Evolutionary conservation across 2,329 filamentous ascomycete genomes (phyloP).

Genomic region (Chaetomium sp.): DNA sequence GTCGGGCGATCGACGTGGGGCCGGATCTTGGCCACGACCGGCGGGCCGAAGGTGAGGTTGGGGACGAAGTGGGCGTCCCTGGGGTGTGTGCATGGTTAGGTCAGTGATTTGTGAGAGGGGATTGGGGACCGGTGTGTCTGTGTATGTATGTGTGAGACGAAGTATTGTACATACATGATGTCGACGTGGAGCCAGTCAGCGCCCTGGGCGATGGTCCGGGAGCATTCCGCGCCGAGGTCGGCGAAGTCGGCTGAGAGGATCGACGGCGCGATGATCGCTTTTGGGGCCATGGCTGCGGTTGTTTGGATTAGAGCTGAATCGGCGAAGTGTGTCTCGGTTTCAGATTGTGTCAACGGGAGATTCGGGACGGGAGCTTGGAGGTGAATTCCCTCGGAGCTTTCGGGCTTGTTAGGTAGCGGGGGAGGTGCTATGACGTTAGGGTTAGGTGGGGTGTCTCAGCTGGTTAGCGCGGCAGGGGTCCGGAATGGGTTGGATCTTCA

Average conservation of each 20-base stretch:
- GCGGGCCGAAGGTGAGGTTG: conserved; percentile 94
- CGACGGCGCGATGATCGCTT: conserved; percentile 94
- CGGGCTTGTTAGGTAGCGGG: conserved; percentile 3
- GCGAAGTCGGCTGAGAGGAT: conserved; percentile 97
- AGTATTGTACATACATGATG: conserved; percentile 55
- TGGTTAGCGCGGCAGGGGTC: no score
- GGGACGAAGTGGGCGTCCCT: conserved; percentile 99
- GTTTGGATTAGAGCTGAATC: neutral
- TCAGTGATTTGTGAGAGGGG: no score
- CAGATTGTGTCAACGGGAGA: neutral
- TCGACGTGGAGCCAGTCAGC: conserved; percentile 94
- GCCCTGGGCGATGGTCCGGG: conserved; percentile 74
- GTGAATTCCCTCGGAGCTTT: no score
- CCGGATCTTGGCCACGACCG: conserved; percentile 91
- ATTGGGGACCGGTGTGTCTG: no score
- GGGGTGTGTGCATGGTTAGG: neutral
- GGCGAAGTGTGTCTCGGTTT: neutral
- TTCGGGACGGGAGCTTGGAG: no score
- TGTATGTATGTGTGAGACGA: no score
- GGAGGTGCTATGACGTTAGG: conserved; percentile 11
- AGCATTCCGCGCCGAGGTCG: conserved; percentile 78
- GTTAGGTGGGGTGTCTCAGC: no score
- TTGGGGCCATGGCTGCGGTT: conserved; percentile 65
- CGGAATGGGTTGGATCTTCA: no score
- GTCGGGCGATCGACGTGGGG: conserved; percentile 72